These are phyloP conservation scores for Phytopythium montanum DNA, from an alignment of 352 stramenopile species.

Conservation along the genomic window DNA sequence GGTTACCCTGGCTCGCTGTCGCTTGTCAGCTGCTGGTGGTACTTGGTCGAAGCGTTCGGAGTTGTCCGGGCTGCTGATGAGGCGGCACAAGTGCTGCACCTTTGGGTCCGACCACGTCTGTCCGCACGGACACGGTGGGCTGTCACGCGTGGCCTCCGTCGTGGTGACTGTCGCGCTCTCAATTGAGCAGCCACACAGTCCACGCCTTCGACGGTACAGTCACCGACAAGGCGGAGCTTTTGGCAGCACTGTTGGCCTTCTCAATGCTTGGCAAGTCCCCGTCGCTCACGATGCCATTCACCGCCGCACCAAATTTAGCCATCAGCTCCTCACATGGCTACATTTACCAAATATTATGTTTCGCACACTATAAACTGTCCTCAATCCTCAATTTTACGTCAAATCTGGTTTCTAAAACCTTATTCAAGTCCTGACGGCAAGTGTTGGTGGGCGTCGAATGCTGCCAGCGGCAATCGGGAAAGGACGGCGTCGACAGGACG, in stretches of 20 bases:
- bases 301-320: too few species aligned
- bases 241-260: too few species aligned
- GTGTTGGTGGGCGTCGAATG: conserved; percentile 5
- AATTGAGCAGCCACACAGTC: background rate
- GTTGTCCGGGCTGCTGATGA: conserved; percentile 23
- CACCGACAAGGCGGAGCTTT: too few species aligned
- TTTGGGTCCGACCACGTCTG: conserved; percentile 59
- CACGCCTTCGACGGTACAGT: too few species aligned
- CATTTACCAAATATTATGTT: background rate
- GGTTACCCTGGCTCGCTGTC: background rate
- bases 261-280: too few species aligned
- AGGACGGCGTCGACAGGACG: background rate
- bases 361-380: background rate
- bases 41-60: background rate
- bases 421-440: background rate
- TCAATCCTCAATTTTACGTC: background rate
- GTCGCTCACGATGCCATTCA: too few species aligned
- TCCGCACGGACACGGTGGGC: conserved; percentile 47
- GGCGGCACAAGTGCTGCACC: conserved; percentile 67
- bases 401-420: background rate
- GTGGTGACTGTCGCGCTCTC: background rate
- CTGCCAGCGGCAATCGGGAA: conserved; percentile 1
- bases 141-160: background rate
- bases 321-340: too few species aligned
- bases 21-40: background rate